Conservation (phyloP, 2,329 filamentous ascomycete genomes). For the Aspergillus fijiensis region DNA sequence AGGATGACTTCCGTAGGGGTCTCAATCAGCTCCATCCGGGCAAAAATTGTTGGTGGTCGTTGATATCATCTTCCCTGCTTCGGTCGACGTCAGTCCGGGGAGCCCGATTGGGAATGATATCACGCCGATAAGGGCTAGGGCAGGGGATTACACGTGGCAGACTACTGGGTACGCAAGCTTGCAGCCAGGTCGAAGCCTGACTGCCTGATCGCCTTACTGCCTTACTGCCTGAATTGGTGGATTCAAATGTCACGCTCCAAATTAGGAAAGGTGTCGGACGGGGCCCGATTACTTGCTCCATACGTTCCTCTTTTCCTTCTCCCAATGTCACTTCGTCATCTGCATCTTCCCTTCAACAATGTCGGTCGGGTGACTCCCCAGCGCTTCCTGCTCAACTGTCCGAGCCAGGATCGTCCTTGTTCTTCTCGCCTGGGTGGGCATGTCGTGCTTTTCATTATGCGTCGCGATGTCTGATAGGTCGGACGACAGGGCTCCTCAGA, state of each 20-base stretch:
- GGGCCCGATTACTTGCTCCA: not conserved
- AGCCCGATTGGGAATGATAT: constrained; percentile 18
- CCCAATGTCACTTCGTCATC: not conserved
- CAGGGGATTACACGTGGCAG: constrained; percentile 17
- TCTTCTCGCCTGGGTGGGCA: not conserved
- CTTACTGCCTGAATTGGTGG: constrained; percentile 16
- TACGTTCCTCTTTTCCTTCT: not conserved
- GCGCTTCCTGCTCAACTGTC: not conserved
- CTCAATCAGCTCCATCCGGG: constrained; percentile 2
- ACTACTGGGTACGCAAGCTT: not conserved
- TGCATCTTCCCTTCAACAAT: not conserved
- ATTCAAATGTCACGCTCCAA: not conserved
- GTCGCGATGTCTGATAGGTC: not conserved
- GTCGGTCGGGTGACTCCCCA: constrained; percentile 18
- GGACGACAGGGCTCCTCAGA: not conserved
- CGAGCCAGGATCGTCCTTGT: constrained; percentile 1
- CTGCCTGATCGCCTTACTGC: not conserved
- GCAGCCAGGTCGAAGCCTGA: no score
- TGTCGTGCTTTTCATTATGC: constrained; percentile 8
- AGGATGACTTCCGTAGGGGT: not conserved
- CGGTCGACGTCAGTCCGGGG: constrained; percentile 27
- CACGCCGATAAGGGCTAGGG: constrained; percentile 27
- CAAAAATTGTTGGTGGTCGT: constrained; percentile 1
- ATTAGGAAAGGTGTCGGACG: not conserved
- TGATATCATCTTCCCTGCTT: constrained; percentile 19